A percentile compares a stretch with the other conserved stretches of the same genome.
Evolutionary conservation across 2,329 filamentous ascomycete genomes (phyloP).

Genomic region (Endoconidiophora polonica): DNA sequence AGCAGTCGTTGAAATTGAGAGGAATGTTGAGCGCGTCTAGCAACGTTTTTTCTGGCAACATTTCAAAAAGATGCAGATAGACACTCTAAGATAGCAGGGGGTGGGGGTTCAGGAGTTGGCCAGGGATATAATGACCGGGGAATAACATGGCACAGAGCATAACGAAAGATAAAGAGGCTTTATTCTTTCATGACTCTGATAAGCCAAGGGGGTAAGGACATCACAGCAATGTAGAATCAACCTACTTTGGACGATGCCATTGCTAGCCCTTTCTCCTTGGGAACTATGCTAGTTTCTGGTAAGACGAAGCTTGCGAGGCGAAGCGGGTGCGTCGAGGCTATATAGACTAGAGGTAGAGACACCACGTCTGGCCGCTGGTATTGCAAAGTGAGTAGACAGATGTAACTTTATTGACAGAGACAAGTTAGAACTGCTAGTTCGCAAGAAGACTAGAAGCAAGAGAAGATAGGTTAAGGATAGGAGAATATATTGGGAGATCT

Average conservation of each 20-base stretch:
- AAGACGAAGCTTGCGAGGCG: conserved; percentile 10
- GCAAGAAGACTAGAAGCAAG: background rate
- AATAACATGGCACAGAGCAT: conserved; percentile 6
- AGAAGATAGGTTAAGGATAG: background rate
- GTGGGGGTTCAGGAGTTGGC: conserved; percentile 5
- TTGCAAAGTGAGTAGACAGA: background rate
- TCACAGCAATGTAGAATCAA: conserved; percentile 13
- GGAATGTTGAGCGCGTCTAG: background rate
- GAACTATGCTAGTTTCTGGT: conserved; percentile 10
- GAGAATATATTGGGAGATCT: background rate
- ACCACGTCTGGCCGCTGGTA: conserved; percentile 2
- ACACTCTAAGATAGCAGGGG: background rate
- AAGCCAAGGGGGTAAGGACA: conserved; percentile 13
- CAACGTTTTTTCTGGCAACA: background rate
- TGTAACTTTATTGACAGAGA: background rate
- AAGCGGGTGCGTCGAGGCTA: conserved; percentile 2
- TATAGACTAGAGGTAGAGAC: background rate
- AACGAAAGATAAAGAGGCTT: background rate
- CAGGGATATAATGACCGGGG: conserved; percentile 2
- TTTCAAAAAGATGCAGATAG: background rate
- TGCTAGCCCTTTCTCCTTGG: conserved; percentile 14
- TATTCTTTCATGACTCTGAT: conserved; percentile 4
- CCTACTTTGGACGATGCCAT: conserved; percentile 14
- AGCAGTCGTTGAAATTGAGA: background rate
- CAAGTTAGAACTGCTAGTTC: background rate